These are phyloP conservation scores for Coemansia javaensis DNA, from an alignment of 192 early-diverging fungal species.

Conservation along the genomic window DNA sequence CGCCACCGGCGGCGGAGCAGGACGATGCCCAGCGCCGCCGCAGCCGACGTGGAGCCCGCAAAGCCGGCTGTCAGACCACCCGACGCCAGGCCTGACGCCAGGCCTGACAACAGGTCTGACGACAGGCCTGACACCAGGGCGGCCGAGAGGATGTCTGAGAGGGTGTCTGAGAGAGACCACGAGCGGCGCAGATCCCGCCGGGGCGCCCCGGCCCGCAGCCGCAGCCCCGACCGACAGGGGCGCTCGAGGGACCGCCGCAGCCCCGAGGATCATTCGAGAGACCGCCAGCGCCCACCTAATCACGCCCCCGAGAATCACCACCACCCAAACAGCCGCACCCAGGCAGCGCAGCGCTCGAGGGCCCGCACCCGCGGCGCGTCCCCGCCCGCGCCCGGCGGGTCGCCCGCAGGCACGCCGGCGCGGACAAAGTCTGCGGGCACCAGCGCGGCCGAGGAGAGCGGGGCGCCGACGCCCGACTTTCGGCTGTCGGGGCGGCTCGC, in stretches of 20 bases:
- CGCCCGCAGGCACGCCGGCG: slow-evolving; percentile 1
- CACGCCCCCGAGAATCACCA: too few relatives aligned
- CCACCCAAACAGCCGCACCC: not conserved
- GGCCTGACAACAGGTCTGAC: too few relatives aligned
- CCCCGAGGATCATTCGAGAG: too few relatives aligned
- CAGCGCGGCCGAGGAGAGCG: slow-evolving; percentile 8
- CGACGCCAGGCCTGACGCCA: too few relatives aligned
- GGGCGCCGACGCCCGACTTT: slow-evolving; percentile 69
- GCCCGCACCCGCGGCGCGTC: not conserved
- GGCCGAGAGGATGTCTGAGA: too few relatives aligned
- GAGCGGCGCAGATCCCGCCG: too few relatives aligned
- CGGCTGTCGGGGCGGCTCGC: slow-evolving; percentile 80
- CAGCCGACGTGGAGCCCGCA: not conserved
- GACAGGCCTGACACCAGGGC: too few relatives aligned
- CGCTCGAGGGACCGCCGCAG: too few relatives aligned
- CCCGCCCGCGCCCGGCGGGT: not conserved
- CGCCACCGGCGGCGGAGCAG: slow-evolving; percentile 7
- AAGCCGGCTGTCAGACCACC: not conserved
- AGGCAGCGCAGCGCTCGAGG: not conserved
- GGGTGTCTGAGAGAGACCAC: too few relatives aligned
- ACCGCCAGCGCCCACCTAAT: too few relatives aligned
- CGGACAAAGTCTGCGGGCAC: slow-evolving; percentile 10
- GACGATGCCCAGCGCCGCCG: slow-evolving; percentile 1
- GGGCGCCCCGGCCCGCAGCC: too few relatives aligned
- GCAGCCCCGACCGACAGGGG: too few relatives aligned